Base-by-base conservation (phyloP, 2,329 filamentous ascomycete genomes). In the Alternaria incomplexa region DNA sequence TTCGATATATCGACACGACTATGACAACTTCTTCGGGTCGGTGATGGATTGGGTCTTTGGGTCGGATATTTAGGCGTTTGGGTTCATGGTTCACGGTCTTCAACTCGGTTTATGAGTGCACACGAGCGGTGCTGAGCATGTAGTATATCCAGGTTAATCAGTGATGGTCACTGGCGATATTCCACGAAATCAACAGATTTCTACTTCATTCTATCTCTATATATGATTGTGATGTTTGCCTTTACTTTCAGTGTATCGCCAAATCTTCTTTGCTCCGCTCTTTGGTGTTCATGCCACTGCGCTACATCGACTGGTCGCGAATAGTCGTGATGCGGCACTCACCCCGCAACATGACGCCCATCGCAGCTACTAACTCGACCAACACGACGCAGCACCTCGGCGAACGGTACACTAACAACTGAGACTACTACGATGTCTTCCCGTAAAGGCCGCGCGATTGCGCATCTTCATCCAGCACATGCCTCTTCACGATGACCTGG, bases 71-170 rank as follows among this genome's bases (percentile, higher is more conserved):
- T 65, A 64, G 77, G 77, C 77, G 77, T 79, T 79, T 66, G 72
- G 77, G 69, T 72, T 73, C 68, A 78, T 64, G 75, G 75, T 73
- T 78, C 70, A 77, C 70, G 76, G 76, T 71, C 73, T 72, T 77
- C 68, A 72, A 71, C 70, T 72, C 70, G 73, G 71, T 75, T 75
- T 70, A 76, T 71, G 74, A 77, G 72, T 75, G 73, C 75, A 75
- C 73, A 65, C 68, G 66, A 73, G 67, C 63, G 73, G 76, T 75
- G 77, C 72, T 67, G 73, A 72, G 73, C 68, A 75, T 79, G 77
- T 78, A 78, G 74, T 78, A 78, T 79, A 79, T 75, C 74, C 75
- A 71, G 61, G 56, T 30, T 75, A 73, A 75, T 77, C 76, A 76
- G 74, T 77, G 74, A 72, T 47, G 51, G 62, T 74, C 75, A 76